Evolutionary conservation across 1,284 basidiomycete species (phyloP).

Genomic region (Xerocomus amazonicus): DNA sequence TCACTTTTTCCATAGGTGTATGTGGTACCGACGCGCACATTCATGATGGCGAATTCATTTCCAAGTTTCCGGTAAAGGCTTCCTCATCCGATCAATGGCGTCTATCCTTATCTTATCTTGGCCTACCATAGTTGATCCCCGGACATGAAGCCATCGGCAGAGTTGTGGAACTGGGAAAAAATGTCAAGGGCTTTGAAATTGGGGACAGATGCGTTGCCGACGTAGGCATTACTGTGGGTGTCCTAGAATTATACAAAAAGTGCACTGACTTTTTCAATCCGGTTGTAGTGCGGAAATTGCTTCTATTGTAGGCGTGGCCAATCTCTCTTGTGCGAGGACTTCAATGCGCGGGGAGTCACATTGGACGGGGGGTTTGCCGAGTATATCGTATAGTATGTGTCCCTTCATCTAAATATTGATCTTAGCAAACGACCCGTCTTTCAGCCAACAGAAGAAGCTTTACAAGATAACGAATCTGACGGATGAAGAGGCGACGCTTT

Average conservation of each 20-base stretch:
- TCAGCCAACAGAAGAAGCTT: constrained; percentile 63
- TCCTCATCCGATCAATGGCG: constrained; percentile 7
- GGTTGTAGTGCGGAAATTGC: constrained; percentile 66
- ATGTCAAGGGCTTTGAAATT: constrained; percentile 62
- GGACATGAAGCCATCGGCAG: constrained; percentile 79
- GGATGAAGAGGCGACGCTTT: constrained; percentile 85
- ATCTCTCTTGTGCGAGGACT: constrained; percentile 74
- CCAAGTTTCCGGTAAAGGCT: constrained; percentile 61
- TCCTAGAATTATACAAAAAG: background rate
- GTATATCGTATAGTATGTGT: constrained; percentile 71
- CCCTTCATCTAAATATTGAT: background rate
- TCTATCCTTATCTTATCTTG: constrained; percentile 14
- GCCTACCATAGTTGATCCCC: constrained; percentile 59
- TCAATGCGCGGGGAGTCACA: constrained; percentile 72
- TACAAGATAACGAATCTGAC: constrained; percentile 82
- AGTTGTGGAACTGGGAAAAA: constrained; percentile 65
- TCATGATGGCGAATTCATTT: constrained; percentile 75
- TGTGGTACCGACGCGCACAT: constrained; percentile 80
- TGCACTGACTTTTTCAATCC: constrained; percentile 2
- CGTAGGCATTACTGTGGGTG: constrained; percentile 53
- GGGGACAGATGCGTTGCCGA: constrained; percentile 84
- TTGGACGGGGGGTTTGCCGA: constrained; percentile 83
- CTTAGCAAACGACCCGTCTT: background rate
- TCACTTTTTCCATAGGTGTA: constrained; percentile 41
- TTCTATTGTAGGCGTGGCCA: constrained; percentile 81